Percentiles rank a stretch among this genome's conserved stretches.
Evolutionary conservation across 306 rosid species (phyloP).

Genomic region (Trifolium repens): DNA sequence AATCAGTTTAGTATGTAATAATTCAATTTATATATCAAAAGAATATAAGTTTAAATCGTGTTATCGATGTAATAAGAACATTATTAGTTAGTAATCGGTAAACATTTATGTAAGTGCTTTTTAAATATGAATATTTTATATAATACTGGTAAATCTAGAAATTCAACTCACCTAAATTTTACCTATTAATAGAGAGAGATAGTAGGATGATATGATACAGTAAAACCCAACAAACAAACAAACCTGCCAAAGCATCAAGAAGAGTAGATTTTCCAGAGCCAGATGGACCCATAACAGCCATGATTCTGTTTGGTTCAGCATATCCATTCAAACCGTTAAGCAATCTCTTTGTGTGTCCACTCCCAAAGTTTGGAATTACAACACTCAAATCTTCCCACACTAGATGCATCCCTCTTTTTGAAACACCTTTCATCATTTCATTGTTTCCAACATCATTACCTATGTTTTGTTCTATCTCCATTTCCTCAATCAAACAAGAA

Average conservation of each 20-base stretch:
- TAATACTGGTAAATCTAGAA: no score
- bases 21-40: no score
- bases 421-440: not conserved
- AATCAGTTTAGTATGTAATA: no score
- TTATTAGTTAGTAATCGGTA: no score
- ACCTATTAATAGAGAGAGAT: not conserved
- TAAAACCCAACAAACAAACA: not conserved
- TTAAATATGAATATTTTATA: no score
- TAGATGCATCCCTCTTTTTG: slow-evolving; percentile 58
- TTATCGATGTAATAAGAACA: no score
- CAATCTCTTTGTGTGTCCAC: slow-evolving; percentile 68
- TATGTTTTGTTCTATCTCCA: slow-evolving; percentile 52
- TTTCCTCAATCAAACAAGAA: slow-evolving; percentile 10
- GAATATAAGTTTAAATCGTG: no score
- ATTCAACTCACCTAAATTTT: no score
- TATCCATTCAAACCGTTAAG: slow-evolving; percentile 74
- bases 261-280: slow-evolving; percentile 97
- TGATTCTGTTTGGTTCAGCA: slow-evolving; percentile 86
- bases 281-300: slow-evolving; percentile 98
- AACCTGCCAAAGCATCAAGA: slow-evolving; percentile 90
- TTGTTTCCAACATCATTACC: not conserved
- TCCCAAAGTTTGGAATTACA: slow-evolving; percentile 71
- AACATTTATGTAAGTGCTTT: no score
- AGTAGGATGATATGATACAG: not conserved
- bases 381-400: slow-evolving; percentile 86